Evolutionary conservation across 257 asterid species (phyloP).

Genomic region (Haberlea rhodopensis): DNA sequence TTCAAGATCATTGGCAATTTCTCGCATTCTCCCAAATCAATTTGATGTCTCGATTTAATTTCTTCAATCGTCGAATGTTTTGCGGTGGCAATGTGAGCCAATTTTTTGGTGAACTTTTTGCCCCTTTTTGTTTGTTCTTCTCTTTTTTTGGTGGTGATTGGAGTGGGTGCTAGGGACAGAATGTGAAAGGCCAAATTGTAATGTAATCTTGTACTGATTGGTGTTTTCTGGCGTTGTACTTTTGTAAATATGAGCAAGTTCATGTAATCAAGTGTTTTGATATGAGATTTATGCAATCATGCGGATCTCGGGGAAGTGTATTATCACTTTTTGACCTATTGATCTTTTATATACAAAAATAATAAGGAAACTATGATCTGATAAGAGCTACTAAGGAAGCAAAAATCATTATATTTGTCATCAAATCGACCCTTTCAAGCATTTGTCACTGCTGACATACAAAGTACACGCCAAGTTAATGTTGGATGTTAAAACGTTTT

Average conservation of each 20-base stretch:
- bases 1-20: slow-evolving; percentile 31
- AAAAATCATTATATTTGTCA: too few relatives aligned
- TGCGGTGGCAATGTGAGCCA: slow-evolving; percentile 35
- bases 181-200: not conserved
- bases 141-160: not conserved
- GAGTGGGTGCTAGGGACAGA: not conserved
- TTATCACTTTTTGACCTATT: too few relatives aligned
- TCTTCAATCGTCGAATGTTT: slow-evolving; percentile 21
- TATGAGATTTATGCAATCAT: not conserved
- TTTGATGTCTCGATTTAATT: slow-evolving; percentile 38
- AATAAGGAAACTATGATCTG: too few relatives aligned
- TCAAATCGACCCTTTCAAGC: too few relatives aligned
- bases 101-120: slow-evolving; percentile 30
- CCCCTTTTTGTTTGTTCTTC: not conserved
- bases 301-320: too few relatives aligned
- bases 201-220: not conserved
- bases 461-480: too few relatives aligned
- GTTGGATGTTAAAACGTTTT: too few relatives aligned
- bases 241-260: not conserved
- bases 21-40: slow-evolving; percentile 39
- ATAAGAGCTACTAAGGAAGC: too few relatives aligned
- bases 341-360: too few relatives aligned
- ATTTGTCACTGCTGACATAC: too few relatives aligned
- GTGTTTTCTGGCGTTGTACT: not conserved
- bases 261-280: too few relatives aligned